phyloP scores from a whole-genome alignment of 768 basidiomycete genomes.

The Pisolithus sp. region DNA sequence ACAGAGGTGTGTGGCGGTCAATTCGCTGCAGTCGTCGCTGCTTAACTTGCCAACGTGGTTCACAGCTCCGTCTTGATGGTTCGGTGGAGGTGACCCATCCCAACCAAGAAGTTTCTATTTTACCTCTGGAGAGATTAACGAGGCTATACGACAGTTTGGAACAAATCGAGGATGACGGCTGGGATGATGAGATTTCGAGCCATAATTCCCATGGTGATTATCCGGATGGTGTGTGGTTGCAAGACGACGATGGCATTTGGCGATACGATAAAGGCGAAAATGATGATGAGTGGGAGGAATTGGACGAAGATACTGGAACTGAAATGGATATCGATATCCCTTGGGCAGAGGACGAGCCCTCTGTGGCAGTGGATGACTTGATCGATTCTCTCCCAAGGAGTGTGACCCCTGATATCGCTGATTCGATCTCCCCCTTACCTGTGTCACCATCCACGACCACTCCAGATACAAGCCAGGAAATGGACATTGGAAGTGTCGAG shows the following conservation, averaged over 20 bases:
- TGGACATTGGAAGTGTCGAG: constrained; percentile 26
- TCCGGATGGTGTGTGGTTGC: constrained; percentile 36
- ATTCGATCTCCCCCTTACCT: constrained; percentile 19
- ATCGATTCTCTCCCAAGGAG: constrained; percentile 11
- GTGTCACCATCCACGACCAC: constrained; percentile 24
- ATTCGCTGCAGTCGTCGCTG: not conserved
- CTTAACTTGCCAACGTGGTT: constrained; percentile 2
- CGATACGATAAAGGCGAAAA: constrained; percentile 25
- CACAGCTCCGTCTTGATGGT: constrained; percentile 69
- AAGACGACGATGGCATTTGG: constrained; percentile 35
- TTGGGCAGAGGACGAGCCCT: constrained; percentile 22
- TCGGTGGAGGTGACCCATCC: constrained; percentile 69
- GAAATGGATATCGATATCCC: constrained; percentile 33
- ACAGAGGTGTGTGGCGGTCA: constrained; percentile 43
- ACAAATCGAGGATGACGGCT: constrained; percentile 65
- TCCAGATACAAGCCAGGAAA: constrained; percentile 28
- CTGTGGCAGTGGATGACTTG: constrained; percentile 12
- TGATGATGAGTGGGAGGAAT: constrained; percentile 37
- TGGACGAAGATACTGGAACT: constrained; percentile 26
- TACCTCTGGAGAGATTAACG: constrained; percentile 65
- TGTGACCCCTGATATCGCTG: constrained; percentile 15
- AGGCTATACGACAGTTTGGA: constrained; percentile 78
- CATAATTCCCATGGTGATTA: constrained; percentile 36
- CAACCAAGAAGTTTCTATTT: constrained; percentile 39
- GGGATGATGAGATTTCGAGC: constrained; percentile 36